Conservation (phyloP, 177 flowering plant genomes). For the Vitis hybrid region DNA sequence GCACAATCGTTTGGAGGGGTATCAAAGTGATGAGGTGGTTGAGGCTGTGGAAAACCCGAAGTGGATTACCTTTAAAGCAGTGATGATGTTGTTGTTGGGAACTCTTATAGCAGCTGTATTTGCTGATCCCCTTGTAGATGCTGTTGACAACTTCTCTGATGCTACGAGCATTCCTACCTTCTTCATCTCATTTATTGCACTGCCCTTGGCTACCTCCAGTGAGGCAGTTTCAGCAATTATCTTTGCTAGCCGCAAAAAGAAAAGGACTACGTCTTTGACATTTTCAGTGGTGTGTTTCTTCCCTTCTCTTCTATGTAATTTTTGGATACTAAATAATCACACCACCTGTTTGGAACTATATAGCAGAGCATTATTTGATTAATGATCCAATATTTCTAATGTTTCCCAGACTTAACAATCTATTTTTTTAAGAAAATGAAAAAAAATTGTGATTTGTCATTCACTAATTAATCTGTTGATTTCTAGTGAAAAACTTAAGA, state of each 20-base stretch:
- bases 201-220: constrained; percentile 95
- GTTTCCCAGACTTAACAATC: too few relatives aligned
- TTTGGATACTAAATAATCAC: background rate
- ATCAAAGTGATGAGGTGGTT: constrained; percentile 49
- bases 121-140: constrained; percentile 95
- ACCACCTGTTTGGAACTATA: background rate
- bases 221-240: constrained; percentile 93
- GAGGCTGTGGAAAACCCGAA: constrained; percentile 46
- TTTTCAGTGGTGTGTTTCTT: constrained; percentile 80
- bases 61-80: constrained; percentile 58
- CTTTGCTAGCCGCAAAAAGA: constrained; percentile 72
- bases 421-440: too few relatives aligned
- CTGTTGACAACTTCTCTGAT: constrained; percentile 76
- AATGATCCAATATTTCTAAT: too few relatives aligned
- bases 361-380: too few relatives aligned
- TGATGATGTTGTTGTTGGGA: constrained; percentile 60
- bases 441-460: too few relatives aligned
- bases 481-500: too few relatives aligned
- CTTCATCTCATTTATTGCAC: constrained; percentile 84
- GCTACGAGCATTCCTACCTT: constrained; percentile 89
- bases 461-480: too few relatives aligned
- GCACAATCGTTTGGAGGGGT: constrained; percentile 47
- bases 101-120: constrained; percentile 75
- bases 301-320: background rate
- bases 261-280: constrained; percentile 76